Evolutionary conservation across 1,139 yeast species (phyloP).

Genomic region (Kluyveromyces sp.): DNA sequence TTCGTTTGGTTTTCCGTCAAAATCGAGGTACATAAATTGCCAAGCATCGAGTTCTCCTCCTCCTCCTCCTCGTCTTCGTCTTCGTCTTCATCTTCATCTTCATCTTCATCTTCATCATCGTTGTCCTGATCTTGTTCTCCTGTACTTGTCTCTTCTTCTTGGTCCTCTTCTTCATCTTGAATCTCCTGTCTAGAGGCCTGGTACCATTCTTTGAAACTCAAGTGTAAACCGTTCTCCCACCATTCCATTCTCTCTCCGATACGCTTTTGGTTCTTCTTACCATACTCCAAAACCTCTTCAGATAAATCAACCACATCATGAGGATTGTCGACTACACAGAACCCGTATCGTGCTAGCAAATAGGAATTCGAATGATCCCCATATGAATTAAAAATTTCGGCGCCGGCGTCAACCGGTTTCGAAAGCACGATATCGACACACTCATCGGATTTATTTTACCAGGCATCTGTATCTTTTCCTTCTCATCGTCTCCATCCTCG

Average conservation of each 20-base stretch:
- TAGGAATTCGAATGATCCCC: slow-evolving; percentile 65
- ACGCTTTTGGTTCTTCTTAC: slow-evolving; percentile 33
- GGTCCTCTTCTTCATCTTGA: slow-evolving; percentile 5
- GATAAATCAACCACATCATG: slow-evolving; percentile 54
- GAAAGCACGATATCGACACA: slow-evolving; percentile 54
- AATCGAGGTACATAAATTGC: slow-evolving; percentile 4
- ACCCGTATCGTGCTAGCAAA: slow-evolving; percentile 69
- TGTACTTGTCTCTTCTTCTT: background rate
- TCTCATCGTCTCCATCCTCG: slow-evolving; percentile 25
- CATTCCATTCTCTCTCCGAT: slow-evolving; percentile 45
- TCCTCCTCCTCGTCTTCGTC: slow-evolving; percentile 3
- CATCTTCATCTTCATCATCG: background rate
- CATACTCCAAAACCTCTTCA: slow-evolving; percentile 40
- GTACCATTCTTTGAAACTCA: slow-evolving; percentile 26
- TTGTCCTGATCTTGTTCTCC: slow-evolving; percentile 2
- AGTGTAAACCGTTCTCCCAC: slow-evolving; percentile 54
- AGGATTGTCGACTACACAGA: slow-evolving; percentile 48
- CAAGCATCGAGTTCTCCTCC: slow-evolving; percentile 4
- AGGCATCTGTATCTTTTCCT: slow-evolving; percentile 28
- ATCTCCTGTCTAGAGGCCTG: slow-evolving; percentile 16
- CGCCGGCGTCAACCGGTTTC: slow-evolving; percentile 36
- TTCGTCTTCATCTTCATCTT: background rate
- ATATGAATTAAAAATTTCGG: slow-evolving; percentile 69
- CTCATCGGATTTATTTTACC: slow-evolving; percentile 25
- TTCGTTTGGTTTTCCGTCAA: slow-evolving; percentile 7